Evolutionary conservation across 2,329 filamentous ascomycete species (phyloP).

Genomic region (Exophiala viscosa): DNA sequence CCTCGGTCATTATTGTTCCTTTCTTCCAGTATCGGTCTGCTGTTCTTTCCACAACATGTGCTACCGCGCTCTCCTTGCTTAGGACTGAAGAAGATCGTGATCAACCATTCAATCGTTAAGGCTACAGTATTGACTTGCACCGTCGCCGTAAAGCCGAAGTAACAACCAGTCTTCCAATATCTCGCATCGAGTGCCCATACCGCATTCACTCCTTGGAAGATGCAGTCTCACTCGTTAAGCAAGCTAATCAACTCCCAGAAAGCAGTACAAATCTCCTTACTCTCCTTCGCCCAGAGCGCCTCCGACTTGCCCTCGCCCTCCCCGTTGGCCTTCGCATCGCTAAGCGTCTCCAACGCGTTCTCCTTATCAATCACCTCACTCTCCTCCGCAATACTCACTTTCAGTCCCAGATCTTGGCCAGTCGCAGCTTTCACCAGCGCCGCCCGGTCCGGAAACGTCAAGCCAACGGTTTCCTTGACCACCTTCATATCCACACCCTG

Average conservation of each 20-base stretch:
- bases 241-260: conserved; percentile 16
- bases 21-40: too few species aligned
- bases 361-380: not conserved
- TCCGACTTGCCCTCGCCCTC: not conserved
- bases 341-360: not conserved
- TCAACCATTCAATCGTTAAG: too few species aligned
- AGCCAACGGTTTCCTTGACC: conserved; percentile 30
- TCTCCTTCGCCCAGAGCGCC: conserved; percentile 13
- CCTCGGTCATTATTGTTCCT: too few species aligned
- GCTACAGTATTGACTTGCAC: too few species aligned
- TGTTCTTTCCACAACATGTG: too few species aligned
- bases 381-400: conserved; percentile 5
- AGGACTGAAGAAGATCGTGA: too few species aligned
- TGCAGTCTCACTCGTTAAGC: not conserved
- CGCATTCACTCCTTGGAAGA: not conserved
- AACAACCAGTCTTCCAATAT: conserved; percentile 11
- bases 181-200: not conserved
- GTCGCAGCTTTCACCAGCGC: conserved; percentile 22
- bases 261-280: conserved; percentile 2
- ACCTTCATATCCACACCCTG: conserved; percentile 36
- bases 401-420: conserved; percentile 30
- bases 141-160: not conserved
- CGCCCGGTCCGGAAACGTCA: conserved; percentile 32
- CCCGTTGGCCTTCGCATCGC: not conserved
- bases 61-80: too few species aligned